Base-by-base conservation (phyloP, 345 rosid species). In the Eutrema japonicum region DNA sequence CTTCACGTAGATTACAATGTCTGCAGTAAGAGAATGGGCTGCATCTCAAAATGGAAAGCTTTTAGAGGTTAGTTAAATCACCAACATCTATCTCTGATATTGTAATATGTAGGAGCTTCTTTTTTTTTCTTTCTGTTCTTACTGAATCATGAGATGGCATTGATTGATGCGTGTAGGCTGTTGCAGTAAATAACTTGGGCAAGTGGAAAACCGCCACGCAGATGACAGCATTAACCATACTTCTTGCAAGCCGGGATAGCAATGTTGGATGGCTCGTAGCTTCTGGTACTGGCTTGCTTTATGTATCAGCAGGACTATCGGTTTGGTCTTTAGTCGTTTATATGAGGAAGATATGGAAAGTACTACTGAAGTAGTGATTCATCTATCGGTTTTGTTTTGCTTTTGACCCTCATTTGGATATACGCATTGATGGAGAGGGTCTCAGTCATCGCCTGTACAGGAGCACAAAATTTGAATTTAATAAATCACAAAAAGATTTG, bases 11-110 rank as follows among this genome's bases (percentile, higher is more conserved):
- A 95, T 95, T 76, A 92, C 99, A 6, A 92, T 95, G 99, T 95
- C 99, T 1, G 99, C 99, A 0, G 96, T 95, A 36, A 85, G 98
- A 77, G 99, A 95, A 82, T 95, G 99, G 99, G 99, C 99, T 77
- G 99, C 99, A 59, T 95, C 99, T 56, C 96, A 92, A 82, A 83
- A 88, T 77, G 66, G 82, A 50, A 87, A 84, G 84, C 93, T 95
- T 71, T 79, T 82, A 75, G 97, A 92, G 92, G 99, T 90, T 71
- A 83, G 73, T 45, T 42, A 56, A n/a, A 18, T 48, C 55, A 37
- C 32, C 32, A 35, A 22, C 41, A 18, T 68, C 52, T 18, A 12
- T 75, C 35, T 76, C 46, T 54, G n/a, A 12, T 68, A 45, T 16
- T 52, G 13, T 35, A 29, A 18, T 18, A 14, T 8, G 11, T 60